Conservation (phyloP, 2,329 filamentous ascomycete genomes). For the Diplodia corticola region DNA sequence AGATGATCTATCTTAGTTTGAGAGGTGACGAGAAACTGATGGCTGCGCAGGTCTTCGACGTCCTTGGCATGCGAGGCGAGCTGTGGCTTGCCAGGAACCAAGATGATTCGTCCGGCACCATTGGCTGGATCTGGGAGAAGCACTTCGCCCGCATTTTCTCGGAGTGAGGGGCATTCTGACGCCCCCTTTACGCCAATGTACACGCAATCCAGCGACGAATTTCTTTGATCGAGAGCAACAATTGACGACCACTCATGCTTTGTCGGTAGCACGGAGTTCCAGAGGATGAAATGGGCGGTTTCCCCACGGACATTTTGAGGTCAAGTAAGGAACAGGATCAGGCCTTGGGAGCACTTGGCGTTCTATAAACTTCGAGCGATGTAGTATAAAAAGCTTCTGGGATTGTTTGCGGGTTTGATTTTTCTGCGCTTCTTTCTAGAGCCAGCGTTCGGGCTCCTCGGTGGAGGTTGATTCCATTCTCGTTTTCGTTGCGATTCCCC, state of each 20-base stretch:
- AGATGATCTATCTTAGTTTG: conserved; percentile 31
- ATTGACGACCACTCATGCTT: conserved; percentile 18
- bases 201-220: conserved; percentile 15
- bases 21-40: conserved; percentile 4
- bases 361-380: conserved; percentile 16
- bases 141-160: conserved; percentile 66
- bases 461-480: conserved; percentile 10
- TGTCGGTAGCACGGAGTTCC: conserved; percentile 21
- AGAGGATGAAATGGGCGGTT: conserved; percentile 17
- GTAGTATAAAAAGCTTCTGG: conserved; percentile 23
- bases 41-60: conserved; percentile 47
- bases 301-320: conserved; percentile 1
- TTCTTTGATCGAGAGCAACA: conserved; percentile 21
- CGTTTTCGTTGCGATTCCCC: conserved; percentile 20
- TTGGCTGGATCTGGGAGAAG: conserved; percentile 99
- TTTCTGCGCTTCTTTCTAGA: conserved; percentile 9
- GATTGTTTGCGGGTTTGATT: not conserved
- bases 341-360: conserved; percentile 19
- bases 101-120: conserved; percentile 74
- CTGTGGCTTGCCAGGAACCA: conserved; percentile 97
- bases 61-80: conserved; percentile 95
- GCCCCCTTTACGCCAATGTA: conserved; percentile 13
- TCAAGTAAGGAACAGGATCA: conserved; percentile 3
- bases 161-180: conserved; percentile 30
- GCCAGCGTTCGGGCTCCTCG: conserved; percentile 18